A percentile compares a stretch with the other conserved stretches of the same genome.
Evolutionary conservation across 2,329 filamentous ascomycete genomes (phyloP).

Genomic region (Neofusicoccum kwambonambiense): DNA sequence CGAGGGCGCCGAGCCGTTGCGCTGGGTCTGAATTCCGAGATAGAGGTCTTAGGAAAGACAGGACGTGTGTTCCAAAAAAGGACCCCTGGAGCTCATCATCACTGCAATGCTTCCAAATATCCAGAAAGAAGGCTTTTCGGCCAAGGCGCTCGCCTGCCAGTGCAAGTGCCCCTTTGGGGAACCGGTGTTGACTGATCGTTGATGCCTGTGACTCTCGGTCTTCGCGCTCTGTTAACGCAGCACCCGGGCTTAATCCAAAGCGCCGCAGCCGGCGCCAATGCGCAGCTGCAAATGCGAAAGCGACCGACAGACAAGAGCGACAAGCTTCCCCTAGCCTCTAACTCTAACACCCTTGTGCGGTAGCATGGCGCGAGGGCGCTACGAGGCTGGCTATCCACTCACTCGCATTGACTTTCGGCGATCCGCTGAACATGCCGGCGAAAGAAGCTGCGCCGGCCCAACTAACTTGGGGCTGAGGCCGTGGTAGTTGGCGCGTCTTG

Average conservation of each 20-base stretch:
- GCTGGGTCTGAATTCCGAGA: conserved; percentile 10
- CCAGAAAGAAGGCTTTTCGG: not conserved
- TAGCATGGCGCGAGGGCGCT: conserved; percentile 7
- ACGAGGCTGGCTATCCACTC: not conserved
- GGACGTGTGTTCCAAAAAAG: conserved; percentile 7
- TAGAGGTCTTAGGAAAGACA: conserved; percentile 13
- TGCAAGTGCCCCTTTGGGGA: not conserved
- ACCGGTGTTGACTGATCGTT: not conserved
- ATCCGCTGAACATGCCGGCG: conserved; percentile 8
- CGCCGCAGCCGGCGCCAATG: not conserved
- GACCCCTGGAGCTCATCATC: not conserved
- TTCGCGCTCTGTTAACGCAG: not conserved
- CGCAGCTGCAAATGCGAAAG: not conserved
- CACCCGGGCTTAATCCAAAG: not conserved
- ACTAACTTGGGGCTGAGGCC: not conserved
- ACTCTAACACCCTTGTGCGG: not conserved
- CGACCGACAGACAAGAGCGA: not conserved
- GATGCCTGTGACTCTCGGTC: not conserved
- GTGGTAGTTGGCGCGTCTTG: not conserved
- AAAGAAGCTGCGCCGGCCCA: not conserved
- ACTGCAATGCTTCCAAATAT: not conserved
- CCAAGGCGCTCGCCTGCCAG: not conserved
- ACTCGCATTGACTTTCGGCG: conserved; percentile 1
- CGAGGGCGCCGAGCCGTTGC: conserved; percentile 8
- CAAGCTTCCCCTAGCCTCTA: not conserved